Percentiles rank a stretch among this genome's conserved stretches.
Evolutionary conservation across 2,329 filamentous ascomycete genomes (phyloP).

Genomic region (Pyricularia pennisetigena): DNA sequence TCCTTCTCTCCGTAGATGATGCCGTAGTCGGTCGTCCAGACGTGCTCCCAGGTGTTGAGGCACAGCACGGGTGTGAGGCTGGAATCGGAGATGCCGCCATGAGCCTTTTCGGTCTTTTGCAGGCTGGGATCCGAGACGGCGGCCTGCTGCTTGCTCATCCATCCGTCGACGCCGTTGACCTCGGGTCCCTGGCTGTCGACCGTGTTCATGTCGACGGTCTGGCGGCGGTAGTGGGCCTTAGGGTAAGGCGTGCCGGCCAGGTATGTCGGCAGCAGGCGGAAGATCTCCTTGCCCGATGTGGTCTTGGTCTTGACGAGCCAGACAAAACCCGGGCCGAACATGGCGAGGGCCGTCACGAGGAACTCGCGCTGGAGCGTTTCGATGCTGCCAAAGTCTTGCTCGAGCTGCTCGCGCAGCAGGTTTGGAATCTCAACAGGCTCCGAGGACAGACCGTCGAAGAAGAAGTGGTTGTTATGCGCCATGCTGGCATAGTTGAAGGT

Average conservation of each 20-base stretch:
- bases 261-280: conserved; percentile 78
- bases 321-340: conserved; percentile 96
- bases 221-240: conserved; percentile 70
- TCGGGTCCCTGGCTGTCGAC: conserved; percentile 29
- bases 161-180: conserved; percentile 20
- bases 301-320: conserved; percentile 63
- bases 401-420: conserved; percentile 48
- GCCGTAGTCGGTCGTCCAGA: conserved; percentile 76
- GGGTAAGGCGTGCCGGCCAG: conserved; percentile 83
- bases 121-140: conserved; percentile 12
- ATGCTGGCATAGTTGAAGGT: conserved; percentile 96
- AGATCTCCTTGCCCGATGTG: conserved; percentile 22
- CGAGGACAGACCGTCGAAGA: conserved; percentile 52
- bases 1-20: conserved; percentile 36
- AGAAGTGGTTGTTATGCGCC: conserved; percentile 85
- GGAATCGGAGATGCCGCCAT: conserved; percentile 8
- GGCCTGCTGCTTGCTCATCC: conserved; percentile 26
- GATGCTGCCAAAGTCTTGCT: conserved; percentile 67
- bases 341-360: conserved; percentile 68
- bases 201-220: conserved; percentile 62
- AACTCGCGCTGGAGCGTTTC: conserved; percentile 76
- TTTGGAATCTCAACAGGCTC: conserved; percentile 35
- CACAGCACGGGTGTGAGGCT: conserved; percentile 50
- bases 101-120: conserved; percentile 14
- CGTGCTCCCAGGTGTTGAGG: conserved; percentile 94